Percentiles rank a stretch among this genome's conserved stretches.
These are phyloP conservation scores for Phytopythium ostracodes DNA, from an alignment of 352 stramenopile species.

Conservation along the genomic window DNA sequence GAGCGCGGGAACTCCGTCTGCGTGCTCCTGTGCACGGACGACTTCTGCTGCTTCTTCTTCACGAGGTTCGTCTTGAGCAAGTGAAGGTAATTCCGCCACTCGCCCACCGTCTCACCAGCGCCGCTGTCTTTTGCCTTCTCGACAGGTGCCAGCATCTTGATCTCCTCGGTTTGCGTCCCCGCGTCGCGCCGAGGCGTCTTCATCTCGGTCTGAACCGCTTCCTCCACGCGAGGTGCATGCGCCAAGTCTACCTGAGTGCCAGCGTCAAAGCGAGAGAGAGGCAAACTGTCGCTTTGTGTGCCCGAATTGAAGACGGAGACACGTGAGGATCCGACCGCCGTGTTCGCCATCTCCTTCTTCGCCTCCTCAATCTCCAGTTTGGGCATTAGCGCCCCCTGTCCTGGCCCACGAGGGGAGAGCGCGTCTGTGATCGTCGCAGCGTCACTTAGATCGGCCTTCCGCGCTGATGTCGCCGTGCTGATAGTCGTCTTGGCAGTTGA, in stretches of 20 bases:
- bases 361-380: not conserved
- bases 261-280: not conserved
- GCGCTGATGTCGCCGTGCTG: not conserved
- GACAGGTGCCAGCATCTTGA: not conserved
- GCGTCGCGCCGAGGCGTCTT: not conserved
- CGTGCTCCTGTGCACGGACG: constrained; percentile 1
- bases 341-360: not conserved
- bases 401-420: not conserved
- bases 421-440: not conserved
- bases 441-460: not conserved
- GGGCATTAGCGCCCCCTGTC: not conserved
- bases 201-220: constrained; percentile 1
- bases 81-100: constrained; percentile 5
- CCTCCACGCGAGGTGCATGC: not conserved
- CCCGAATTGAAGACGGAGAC: not conserved
- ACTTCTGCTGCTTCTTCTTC: not conserved
- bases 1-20: constrained; percentile 1
- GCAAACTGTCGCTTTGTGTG: constrained; percentile 1
- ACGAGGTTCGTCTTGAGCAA: constrained; percentile 5
- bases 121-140: not conserved
- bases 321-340: not conserved
- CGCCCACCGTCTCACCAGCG: not conserved
- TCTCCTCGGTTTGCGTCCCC: not conserved
- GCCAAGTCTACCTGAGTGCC: not conserved
- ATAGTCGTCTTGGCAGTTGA: not conserved